Evolutionary conservation across 2,329 filamentous ascomycete species (phyloP), one percentile per base, ranked within the genome.

Genomic region (Zymoseptoria ardabiliae): DNA sequence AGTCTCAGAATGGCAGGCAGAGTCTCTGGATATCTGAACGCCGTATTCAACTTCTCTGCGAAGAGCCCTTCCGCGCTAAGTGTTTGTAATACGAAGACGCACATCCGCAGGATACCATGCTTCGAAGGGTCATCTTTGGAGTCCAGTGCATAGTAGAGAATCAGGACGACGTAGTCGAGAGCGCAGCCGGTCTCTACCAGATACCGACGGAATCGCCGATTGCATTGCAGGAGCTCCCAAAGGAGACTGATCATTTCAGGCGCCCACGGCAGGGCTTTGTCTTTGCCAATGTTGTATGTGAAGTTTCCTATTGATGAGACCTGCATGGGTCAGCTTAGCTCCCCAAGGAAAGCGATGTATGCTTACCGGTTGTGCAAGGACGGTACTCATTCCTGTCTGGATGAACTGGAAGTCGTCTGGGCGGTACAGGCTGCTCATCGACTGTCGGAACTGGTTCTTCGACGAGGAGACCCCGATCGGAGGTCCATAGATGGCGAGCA

Each of bases 371-470:
- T 97, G 93, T 67, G 95, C 94, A 55, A 99, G 79, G 53, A 97
- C 68, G 17, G 63, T 58, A 23, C 64, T 71, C 30, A 72, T 55
- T 9, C 70, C 70, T 55, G 70, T 68, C 51, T 70, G 66, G 9
- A 97, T 85, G 72, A 99, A 99, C 73, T 99, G 94, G 70, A 99
- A 97, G 72, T 99, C 94, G 73, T 97, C 91, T 0, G 93, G 90
- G 53, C 94, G 85, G 75, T 97, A 94, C 52, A 99, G 76, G 45
- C 93, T 85, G 28, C 94, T 90, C 28, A 96, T 83, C 66, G 95
- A 97, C 73, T 97, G 91, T 17, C 94, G 88, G 72, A 95, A 97
- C 70, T 87, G 93, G 73, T 99, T 99, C 77, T 95, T 96, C 35
- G 65, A 65, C 13, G 59, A 60, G 7, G 55, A 50, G 20, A 28